Base-by-base conservation (phyloP, 331 rosid genomes). In the Spiraea crenata region DNA sequence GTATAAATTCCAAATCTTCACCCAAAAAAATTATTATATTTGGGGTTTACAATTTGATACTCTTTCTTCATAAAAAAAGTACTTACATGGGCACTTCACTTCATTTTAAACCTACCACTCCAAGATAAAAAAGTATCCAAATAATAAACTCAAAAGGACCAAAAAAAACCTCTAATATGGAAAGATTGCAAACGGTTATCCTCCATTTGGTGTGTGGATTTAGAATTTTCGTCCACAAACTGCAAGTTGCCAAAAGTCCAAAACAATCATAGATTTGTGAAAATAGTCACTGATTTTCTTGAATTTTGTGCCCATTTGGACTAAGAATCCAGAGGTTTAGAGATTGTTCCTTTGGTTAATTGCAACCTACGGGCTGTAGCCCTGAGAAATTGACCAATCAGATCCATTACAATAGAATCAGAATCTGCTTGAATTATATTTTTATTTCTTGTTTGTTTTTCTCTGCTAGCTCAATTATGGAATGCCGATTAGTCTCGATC, bases 401-500 rank as follows among this genome's bases (percentile, higher is more conserved):
- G 44, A 19, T 55, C 9, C 46, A 19, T 35, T 3, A 31, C 35
- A 73, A 62, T 42, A 15, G 74, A 73, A 74, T 75, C 66, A 69
- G 34, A 69, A 41, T 35, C 65, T 64, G 68, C 52, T 76, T 65
- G 70, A 78, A 35, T 35, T 20, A n/a, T 61, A 15, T 35, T 35
- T 58, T 16, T 46, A 35, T 55, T 49, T 63, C 50, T 13, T 45
- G 19, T 71, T 49, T 69, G 76, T 39, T 17, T 56, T 49, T 25
- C 70, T 67, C 25, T 57, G 41, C 12, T 13, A 56, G 41, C 57
- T 54, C 59, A 67, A 60, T 61, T 17, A 38, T 57, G 65, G 58
- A 73, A 31, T 25, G 71, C 61, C n/a, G 82, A 77, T 42, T 57
- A 35, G 80, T 81, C 81, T 54, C 76, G 16, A 83, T 81, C 88